Base-by-base conservation (phyloP, 805 yeast species). In the Pichia exigua region DNA sequence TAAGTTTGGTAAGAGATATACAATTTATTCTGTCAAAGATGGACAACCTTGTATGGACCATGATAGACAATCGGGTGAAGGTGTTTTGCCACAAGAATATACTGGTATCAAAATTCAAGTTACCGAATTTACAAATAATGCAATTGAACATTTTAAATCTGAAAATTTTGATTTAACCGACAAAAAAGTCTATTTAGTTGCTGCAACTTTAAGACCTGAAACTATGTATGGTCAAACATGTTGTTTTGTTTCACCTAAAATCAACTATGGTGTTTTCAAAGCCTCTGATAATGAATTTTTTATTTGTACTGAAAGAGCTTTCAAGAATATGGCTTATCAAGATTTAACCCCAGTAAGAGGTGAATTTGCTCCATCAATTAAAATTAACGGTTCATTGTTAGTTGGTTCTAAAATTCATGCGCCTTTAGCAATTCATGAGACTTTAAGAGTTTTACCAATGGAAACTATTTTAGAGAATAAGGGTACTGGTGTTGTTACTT, bases 1-100 rank as follows among this genome's bases (percentile, higher is more conserved):
- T 73, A 94, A 92, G 75, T 94, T 94, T 61, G 99, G 99, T 70
- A 95, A 92, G 75, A 85, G 99, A 74, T 88, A 90, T 76, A 94
- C 99, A 59, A 88, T 94, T 64, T 94, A 88, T 73, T 91, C 98
- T 42, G 96, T 90, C 67, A 92, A 87, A 73, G 99, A 94, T 72
- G 97, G 97, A 58, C 99, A 94, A 76, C 95, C 99, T 41, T 94
- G 99, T 77, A 91, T 94, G 92, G 99, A 94, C 71, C 99, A 94
- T 71, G 99, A 94, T 72, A 85, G 99, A 77, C 86, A 80, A 70
- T 81, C 92, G 47, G 99, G 99, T 67, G 99, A 94, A 74, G 98
- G 95, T 70, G 94, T 94, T 44, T 79, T 84, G 59, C 97, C 99
- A 42, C 98, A 94, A 73, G 99, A 94, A 71, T 94, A 94, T 71